A percentile compares a stretch with the other conserved stretches of the same genome.
Conservation (phyloP, 2,329 filamentous ascomycete species). For the Ceratocystis smalleyi region DNA sequence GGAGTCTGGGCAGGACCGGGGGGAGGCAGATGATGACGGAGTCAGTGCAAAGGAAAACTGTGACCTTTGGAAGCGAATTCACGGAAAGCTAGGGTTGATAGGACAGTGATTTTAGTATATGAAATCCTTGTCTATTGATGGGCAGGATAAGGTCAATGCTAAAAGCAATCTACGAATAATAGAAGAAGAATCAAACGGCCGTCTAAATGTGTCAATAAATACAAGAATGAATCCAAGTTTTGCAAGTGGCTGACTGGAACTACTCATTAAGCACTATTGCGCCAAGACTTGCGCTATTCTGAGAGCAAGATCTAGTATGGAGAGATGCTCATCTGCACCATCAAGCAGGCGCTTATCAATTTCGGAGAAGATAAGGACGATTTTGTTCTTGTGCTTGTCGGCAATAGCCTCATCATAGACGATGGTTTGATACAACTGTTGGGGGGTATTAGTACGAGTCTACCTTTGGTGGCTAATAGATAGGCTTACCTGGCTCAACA, state of each 20-base stretch:
- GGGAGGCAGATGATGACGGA: constrained; percentile 9
- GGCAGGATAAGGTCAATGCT: background rate
- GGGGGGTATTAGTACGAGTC: constrained; percentile 18
- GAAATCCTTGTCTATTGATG: background rate
- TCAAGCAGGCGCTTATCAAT: constrained; percentile 88
- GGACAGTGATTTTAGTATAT: constrained; percentile 22
- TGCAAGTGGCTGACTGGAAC: no score
- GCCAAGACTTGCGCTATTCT: constrained; percentile 62
- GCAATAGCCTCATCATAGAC: constrained; percentile 72
- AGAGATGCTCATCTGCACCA: constrained; percentile 86
- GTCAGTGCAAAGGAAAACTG: constrained; percentile 18
- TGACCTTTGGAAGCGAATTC: constrained; percentile 36
- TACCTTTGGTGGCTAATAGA: constrained; percentile 2
- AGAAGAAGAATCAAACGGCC: background rate
- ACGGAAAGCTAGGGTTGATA: constrained; percentile 40
- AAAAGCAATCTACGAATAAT: background rate
- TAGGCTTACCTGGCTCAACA: constrained; percentile 55
- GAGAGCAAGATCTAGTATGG: constrained; percentile 70
- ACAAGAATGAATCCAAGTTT: no score
- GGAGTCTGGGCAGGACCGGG: constrained; percentile 20
- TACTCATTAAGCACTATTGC: constrained; percentile 20
- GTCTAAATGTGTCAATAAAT: background rate
- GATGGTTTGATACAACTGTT: constrained; percentile 62
- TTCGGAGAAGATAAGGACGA: constrained; percentile 80
- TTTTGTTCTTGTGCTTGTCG: constrained; percentile 77